phyloP scores from a whole-genome alignment of 192 early-diverging fungal species.

The Linnemannia zychae region DNA sequence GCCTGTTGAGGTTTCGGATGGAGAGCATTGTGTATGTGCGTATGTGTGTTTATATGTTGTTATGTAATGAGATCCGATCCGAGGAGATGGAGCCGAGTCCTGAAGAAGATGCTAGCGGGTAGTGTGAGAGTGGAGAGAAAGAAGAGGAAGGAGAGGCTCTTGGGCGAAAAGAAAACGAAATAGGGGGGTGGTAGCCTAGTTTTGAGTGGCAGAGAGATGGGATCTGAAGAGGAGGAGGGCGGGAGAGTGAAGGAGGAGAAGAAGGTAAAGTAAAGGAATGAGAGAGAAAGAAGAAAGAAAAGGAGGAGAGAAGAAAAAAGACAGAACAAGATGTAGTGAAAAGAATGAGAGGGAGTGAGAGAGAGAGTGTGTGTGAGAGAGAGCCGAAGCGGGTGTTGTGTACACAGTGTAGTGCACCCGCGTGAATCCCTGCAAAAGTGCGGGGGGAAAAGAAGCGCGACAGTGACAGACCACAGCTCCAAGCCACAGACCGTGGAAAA shows the following conservation, averaged over 20 bases:
- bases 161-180: background rate
- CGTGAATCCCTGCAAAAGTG: background rate
- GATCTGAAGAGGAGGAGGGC: background rate
- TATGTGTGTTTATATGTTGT: background rate
- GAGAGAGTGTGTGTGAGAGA: background rate
- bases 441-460: background rate
- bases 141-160: background rate
- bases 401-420: background rate
- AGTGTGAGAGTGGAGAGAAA: background rate
- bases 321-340: background rate
- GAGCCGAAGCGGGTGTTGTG: slow-evolving; percentile 4
- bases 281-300: background rate
- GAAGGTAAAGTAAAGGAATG: background rate
- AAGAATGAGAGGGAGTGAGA: slow-evolving; percentile 5
- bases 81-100: slow-evolving; percentile 10
- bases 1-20: slow-evolving; percentile 34
- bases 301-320: background rate
- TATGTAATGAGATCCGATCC: background rate
- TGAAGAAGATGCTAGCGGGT: background rate
- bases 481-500: slow-evolving; percentile 29
- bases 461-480: background rate
- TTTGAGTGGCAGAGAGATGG: too few relatives aligned
- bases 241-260: background rate
- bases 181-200: background rate
- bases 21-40: slow-evolving; percentile 29